Evolutionary conservation across 768 basidiomycete genomes (phyloP).

Genomic region (Lentinus brumalis): DNA sequence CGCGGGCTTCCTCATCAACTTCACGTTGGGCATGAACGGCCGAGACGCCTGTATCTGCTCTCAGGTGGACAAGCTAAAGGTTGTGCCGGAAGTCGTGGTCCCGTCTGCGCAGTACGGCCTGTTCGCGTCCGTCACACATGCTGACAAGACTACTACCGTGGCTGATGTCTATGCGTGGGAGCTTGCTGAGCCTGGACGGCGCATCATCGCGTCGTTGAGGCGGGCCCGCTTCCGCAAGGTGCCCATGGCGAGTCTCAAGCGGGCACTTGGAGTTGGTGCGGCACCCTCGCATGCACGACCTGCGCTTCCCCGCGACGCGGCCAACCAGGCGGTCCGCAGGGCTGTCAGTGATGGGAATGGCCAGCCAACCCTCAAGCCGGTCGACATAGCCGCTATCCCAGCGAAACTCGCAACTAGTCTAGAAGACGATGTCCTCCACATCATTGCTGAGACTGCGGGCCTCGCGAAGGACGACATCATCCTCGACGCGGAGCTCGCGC

Average conservation of each 20-base stretch:
- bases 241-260: conserved; percentile 45
- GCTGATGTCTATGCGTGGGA: conserved; percentile 56
- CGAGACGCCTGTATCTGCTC: conserved; percentile 64
- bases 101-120: conserved; percentile 47
- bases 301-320: neutral
- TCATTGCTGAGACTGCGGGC: conserved; percentile 46
- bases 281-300: neutral
- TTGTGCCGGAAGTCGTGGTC: conserved; percentile 47
- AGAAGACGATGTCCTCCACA: conserved; percentile 33
- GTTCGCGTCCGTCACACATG: conserved; percentile 31
- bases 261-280: conserved; percentile 4
- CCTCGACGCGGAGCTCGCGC: conserved; percentile 16
- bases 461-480: conserved; percentile 21
- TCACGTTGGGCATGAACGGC: conserved; percentile 42
- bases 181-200: conserved; percentile 26
- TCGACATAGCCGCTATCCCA: neutral
- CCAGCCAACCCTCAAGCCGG: neutral
- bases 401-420: conserved; percentile 18
- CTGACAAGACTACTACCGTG: conserved; percentile 14
- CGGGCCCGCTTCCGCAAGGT: conserved; percentile 63
- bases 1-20: conserved; percentile 70
- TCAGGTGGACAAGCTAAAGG: conserved; percentile 49
- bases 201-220: conserved; percentile 57
- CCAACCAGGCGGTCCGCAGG: neutral
- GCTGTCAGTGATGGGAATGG: no score